Conservation (phyloP, 352 stramenopile genomes). For the Pythium guiyangense region DNA sequence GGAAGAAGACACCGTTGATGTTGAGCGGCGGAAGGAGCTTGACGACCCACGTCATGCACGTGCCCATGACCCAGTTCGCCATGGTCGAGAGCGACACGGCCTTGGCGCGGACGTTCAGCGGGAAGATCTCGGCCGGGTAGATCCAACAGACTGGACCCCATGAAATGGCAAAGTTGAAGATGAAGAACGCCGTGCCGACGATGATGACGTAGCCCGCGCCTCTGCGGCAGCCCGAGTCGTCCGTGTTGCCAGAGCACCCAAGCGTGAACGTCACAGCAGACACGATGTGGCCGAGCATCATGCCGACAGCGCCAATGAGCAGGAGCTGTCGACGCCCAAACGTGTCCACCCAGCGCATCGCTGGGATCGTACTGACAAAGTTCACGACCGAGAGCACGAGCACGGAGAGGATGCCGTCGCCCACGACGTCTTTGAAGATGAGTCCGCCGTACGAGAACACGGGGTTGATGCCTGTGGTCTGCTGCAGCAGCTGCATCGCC, state of each 20-base stretch:
- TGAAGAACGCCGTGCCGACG: too few relatives aligned
- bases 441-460: slow-evolving; percentile 26
- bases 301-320: slow-evolving; percentile 28
- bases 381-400: slow-evolving; percentile 15
- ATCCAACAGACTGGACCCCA: too few relatives aligned
- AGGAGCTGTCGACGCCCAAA: slow-evolving; percentile 28
- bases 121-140: too few relatives aligned
- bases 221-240: background rate
- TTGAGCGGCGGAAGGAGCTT: slow-evolving; percentile 47
- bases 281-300: slow-evolving; percentile 25
- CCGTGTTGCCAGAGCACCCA: background rate
- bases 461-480: slow-evolving; percentile 36
- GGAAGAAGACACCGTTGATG: slow-evolving; percentile 39
- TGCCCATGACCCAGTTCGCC: slow-evolving; percentile 30
- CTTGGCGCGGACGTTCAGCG: slow-evolving; percentile 38
- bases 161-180: too few relatives aligned
- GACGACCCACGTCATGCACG: slow-evolving; percentile 31
- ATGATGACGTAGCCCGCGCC: slow-evolving; percentile 28
- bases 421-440: too few relatives aligned
- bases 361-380: slow-evolving; percentile 30
- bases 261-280: background rate
- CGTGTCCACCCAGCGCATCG: slow-evolving; percentile 35
- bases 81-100: slow-evolving; percentile 39
- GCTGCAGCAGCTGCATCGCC: slow-evolving; percentile 33
- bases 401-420: slow-evolving; percentile 28